phyloP scores from a whole-genome alignment of 108 stramenopile species.

The Seminavis robusta region DNA sequence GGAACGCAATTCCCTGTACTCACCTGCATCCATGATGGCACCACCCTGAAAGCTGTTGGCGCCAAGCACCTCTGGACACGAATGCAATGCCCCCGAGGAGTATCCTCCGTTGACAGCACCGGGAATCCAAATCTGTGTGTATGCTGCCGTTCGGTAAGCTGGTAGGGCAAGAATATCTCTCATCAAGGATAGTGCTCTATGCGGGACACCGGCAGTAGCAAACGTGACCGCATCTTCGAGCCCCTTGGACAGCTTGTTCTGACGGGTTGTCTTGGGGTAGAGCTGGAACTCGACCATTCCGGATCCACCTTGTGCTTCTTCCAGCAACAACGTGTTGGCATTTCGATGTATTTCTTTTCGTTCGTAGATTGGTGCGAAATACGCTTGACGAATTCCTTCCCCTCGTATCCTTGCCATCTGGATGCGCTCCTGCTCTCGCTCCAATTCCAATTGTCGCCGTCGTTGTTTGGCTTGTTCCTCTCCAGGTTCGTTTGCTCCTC shows the following conservation, averaged over 20 bases:
- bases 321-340: constrained; percentile 34
- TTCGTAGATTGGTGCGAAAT: constrained; percentile 63
- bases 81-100: constrained; percentile 62
- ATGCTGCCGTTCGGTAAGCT: constrained; percentile 69
- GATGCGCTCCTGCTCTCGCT: constrained; percentile 14
- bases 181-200: constrained; percentile 83
- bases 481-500: neutral
- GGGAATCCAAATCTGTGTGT: constrained; percentile 88
- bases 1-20: too few relatives aligned
- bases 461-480: neutral
- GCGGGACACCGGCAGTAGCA: constrained; percentile 72
- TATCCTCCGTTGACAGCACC: constrained; percentile 77
- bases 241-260: constrained; percentile 22
- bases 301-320: too few relatives aligned
- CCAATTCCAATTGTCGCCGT: constrained; percentile 3
- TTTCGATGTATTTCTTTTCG: constrained; percentile 62
- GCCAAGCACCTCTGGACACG: constrained; percentile 72
- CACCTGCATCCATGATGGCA: constrained; percentile 78
- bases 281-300: neutral
- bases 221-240: constrained; percentile 50
- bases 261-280: constrained; percentile 10
- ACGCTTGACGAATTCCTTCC: constrained; percentile 80
- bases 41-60: constrained; percentile 82
- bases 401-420: constrained; percentile 51
- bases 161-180: constrained; percentile 79